A percentile compares a stretch with the other conserved stretches of the same genome.
phyloP scores from a whole-genome alignment of 2,329 filamentous ascomycete species.

The Penicillium concentricum region DNA sequence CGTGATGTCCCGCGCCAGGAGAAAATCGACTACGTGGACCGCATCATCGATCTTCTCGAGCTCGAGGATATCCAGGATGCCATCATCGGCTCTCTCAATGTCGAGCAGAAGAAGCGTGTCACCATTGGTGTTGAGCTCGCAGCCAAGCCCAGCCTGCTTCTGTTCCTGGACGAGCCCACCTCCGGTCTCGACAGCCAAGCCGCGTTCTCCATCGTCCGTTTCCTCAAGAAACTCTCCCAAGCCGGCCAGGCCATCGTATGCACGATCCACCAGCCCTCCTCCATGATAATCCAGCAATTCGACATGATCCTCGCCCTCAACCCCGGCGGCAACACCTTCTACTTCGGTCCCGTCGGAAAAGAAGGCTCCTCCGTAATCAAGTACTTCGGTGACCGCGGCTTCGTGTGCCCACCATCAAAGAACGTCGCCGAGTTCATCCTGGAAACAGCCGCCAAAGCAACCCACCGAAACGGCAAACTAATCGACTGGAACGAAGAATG shows the following conservation, averaged over 20 bases:
- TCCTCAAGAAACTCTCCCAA: conserved; percentile 65
- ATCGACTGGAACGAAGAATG: conserved; percentile 77
- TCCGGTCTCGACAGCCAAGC: conserved; percentile 68
- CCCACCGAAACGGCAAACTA: conserved; percentile 53
- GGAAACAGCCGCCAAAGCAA: conserved; percentile 61
- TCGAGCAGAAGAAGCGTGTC: conserved; percentile 69
- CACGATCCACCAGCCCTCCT: conserved; percentile 72
- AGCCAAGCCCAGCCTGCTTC: conserved; percentile 64
- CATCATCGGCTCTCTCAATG: conserved; percentile 62
- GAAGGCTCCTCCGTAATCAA: conserved; percentile 63
- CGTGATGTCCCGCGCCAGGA: conserved; percentile 54
- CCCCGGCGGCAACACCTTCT: conserved; percentile 68
- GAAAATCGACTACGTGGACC: conserved; percentile 66
- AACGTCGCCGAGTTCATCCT: conserved; percentile 67
- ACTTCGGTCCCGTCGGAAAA: conserved; percentile 71
- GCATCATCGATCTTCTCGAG: conserved; percentile 65
- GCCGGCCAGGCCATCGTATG: conserved; percentile 71
- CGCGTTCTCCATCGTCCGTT: conserved; percentile 66
- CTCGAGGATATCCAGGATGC: conserved; percentile 66
- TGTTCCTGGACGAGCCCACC: conserved; percentile 73
- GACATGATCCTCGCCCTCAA: conserved; percentile 71
- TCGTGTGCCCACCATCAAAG: conserved; percentile 64
- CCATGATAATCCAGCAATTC: conserved; percentile 68
- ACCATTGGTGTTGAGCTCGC: conserved; percentile 74
- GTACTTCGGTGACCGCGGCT: conserved; percentile 67